Evolutionary conservation across 2,329 filamentous ascomycete genomes (phyloP), one percentile per base, ranked within the genome.

Genomic region (Alternaria postmessia): DNA sequence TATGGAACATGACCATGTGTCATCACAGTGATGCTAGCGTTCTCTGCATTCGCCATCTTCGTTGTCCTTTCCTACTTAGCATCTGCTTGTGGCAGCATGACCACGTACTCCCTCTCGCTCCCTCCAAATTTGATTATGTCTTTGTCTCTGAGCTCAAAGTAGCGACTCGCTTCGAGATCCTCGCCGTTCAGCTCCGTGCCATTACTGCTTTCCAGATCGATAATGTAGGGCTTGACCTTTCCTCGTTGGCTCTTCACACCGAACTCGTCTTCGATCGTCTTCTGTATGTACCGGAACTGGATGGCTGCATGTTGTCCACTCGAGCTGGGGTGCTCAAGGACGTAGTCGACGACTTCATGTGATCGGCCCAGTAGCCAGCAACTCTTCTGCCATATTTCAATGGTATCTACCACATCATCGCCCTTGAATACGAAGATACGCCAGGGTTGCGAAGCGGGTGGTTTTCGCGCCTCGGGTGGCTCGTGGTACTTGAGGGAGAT

Each of bases 241-340:
- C 73, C 75, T 53, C 64, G 67, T 42, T 68, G 71, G 57, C 71
- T 70, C 60, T 70, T 70, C n/a, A 77, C 74, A 22, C 91, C 92
- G 59, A 89, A 84, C 74, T 89, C 91, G 75, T 97, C 94, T 79
- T 97, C 93, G 69, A 96, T 93, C 63, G 87, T 87, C 79, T 90
- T 93, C 72, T 93, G 91, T 20, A 91, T 87, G 74, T 93, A 89
- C 38, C 95, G 88, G 73, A 99, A 99, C 76, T 99, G 95, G 43
- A 99, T 86, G 8, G 94, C 95, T 1, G 94, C 94, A 78, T 99
- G 95, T 80, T 99, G 95, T 79, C 96, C 96, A 77, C 93, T 96
- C 72, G 93, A 89, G 78, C 93, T 97, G 1, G 94, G 93, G 75
- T 99, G 94, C 74, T 96, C 93, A 7, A 96, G 87, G 2, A 88